Base-by-base conservation (phyloP, 1,284 basidiomycete genomes). In the Rhizoctonia solani region DNA sequence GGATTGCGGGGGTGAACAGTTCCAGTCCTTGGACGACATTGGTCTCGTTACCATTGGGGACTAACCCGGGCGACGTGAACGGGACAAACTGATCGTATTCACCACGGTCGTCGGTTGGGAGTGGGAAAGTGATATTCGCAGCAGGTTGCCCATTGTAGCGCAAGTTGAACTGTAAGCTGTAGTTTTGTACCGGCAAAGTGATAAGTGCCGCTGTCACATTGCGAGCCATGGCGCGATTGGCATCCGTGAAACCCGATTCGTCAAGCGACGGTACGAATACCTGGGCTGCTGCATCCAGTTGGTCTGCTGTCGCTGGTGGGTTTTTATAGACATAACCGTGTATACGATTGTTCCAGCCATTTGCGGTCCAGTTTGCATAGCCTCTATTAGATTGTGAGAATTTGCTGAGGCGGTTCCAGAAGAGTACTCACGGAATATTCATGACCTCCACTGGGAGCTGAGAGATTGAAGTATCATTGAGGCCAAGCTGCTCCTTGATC, bases 81-180 rank as follows among this genome's bases (percentile, higher is more conserved):
- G 68, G 55, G 4, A 70, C 56, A 23, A 70, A 66, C 54, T 58
- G 50, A 42, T 70, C 69, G 25, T 69, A 70, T 46, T 70, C 69
- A 11, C 69, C 69, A 14, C 68, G 59, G 29, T 58, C 61, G 21
- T 68, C 66, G 1, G 69, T 70, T 8, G 54, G 54, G 42, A 44
- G 32, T 11, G 59, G 67, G 19, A 70, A 67, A 6, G 39, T 65
- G 37, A 70, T 53, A 44, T 56, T 46, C 9, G 55, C 32, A 9
- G 32, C 39, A 6, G 44, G 46, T 19, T 69, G 44, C 13, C 37
- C 61, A 41, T 53, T 54, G 32, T 68, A 46, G 14, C 46, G 53
- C 5, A 69, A 46, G 9, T 61, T 61, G 30, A 70, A 70, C 9
- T 59, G 58, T 1, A 70, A 47, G 19, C 30, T 34, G 27, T 54